A percentile compares a stretch with the other conserved stretches of the same genome.
These are phyloP conservation scores for Cylindricascospora bacillispora DNA, from an alignment of 1,139 yeast species.

Conservation along the genomic window DNA sequence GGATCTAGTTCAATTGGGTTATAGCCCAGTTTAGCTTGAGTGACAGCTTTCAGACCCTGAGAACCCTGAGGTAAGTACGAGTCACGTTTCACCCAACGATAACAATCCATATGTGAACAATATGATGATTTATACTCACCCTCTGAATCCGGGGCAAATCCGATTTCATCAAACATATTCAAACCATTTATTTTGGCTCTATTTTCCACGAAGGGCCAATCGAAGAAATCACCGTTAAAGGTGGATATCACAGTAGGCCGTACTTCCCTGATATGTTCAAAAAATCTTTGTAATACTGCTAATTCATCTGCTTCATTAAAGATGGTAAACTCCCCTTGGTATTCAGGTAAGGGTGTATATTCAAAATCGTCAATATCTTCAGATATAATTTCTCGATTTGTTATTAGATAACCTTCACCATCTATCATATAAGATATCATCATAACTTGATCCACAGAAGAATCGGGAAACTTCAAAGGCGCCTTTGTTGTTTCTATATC, in stretches of 20 bases:
- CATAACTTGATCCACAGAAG: constrained; percentile 89
- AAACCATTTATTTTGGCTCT: constrained; percentile 74
- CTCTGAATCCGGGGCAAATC: constrained; percentile 80
- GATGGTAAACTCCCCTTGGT: constrained; percentile 78
- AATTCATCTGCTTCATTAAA: constrained; percentile 85
- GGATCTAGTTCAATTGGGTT: constrained; percentile 97
- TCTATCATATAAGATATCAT: constrained; percentile 99
- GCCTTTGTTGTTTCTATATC: constrained; percentile 98
- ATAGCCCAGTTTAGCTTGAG: constrained; percentile 89
- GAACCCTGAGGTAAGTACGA: constrained; percentile 97
- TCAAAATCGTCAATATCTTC: constrained; percentile 95
- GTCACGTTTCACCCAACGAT: constrained; percentile 97
- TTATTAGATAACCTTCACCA: constrained; percentile 88
- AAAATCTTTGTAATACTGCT: constrained; percentile 60
- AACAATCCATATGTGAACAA: constrained; percentile 97
- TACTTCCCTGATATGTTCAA: constrained; percentile 79
- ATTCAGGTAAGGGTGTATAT: constrained; percentile 94
- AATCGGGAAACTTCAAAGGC: constrained; percentile 91
- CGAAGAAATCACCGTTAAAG: constrained; percentile 96
- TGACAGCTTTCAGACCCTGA: constrained; percentile 96
- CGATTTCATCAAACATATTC: constrained; percentile 87
- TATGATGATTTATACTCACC: constrained; percentile 88
- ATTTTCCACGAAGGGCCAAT: constrained; percentile 97
- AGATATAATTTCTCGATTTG: constrained; percentile 87
- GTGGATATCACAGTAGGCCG: constrained; percentile 94